Percentiles rank a stretch among this genome's conserved stretches.
These are phyloP conservation scores for Aegilops umbellulata DNA, from an alignment of 176 grass and related monocot species.

Conservation along the genomic window DNA sequence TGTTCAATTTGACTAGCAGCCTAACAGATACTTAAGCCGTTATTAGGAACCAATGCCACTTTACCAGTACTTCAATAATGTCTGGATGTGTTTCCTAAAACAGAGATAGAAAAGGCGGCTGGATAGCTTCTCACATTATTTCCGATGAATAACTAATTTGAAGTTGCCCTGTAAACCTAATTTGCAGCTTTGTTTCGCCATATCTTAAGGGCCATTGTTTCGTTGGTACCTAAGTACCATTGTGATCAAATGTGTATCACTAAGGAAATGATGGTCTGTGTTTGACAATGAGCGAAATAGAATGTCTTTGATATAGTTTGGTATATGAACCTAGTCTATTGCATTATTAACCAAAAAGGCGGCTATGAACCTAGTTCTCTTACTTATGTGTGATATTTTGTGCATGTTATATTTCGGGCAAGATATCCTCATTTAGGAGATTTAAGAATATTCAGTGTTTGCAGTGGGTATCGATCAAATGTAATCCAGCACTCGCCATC, in stretches of 20 bases:
- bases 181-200: constrained; percentile 1
- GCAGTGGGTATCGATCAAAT: not conserved
- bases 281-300: not conserved
- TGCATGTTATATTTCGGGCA: not conserved
- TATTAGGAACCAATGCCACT: not conserved
- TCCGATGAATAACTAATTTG: not conserved
- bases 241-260: not conserved
- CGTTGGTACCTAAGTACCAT: not conserved
- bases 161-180: not conserved
- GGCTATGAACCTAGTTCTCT: not conserved
- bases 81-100: not conserved
- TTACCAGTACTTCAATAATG: not conserved
- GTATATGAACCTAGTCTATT: constrained; percentile 9
- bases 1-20: not conserved
- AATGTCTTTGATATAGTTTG: not conserved
- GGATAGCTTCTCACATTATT: not conserved
- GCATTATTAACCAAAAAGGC: not conserved
- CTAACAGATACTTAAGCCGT: not conserved
- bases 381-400: not conserved
- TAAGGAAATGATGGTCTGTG: not conserved
- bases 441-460: not conserved
- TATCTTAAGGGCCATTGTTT: not conserved
- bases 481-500: not conserved
- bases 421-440: not conserved
- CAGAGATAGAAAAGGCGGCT: too few relatives aligned